Evolutionary conservation across 805 yeast species (phyloP).

Genomic region (Ogataea zsoltii): DNA sequence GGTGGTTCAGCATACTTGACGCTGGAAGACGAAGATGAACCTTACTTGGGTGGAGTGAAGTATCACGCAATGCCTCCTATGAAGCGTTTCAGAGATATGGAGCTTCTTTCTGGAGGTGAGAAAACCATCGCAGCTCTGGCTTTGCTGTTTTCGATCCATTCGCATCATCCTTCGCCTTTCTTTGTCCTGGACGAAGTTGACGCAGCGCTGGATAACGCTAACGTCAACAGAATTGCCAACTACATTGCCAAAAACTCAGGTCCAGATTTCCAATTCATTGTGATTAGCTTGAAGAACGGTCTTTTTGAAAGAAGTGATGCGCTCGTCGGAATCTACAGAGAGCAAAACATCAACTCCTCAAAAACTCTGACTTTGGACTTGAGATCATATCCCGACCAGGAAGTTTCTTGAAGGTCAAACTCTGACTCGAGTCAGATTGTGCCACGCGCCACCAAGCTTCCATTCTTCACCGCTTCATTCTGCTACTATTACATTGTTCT

Average conservation of each 20-base stretch:
- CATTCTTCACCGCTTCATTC: not conserved
- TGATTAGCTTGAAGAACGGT: conserved; percentile 84
- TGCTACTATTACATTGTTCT: not conserved
- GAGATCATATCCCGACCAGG: conserved; percentile 52
- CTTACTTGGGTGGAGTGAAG: conserved; percentile 77
- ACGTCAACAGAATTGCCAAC: conserved; percentile 83
- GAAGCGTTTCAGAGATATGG: conserved; percentile 92
- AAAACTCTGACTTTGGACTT: conserved; percentile 73
- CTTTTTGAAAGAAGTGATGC: conserved; percentile 88
- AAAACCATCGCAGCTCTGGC: conserved; percentile 96
- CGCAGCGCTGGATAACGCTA: conserved; percentile 91
- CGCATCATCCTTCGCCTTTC: conserved; percentile 91
- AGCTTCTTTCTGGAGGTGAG: conserved; percentile 92
- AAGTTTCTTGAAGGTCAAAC: conserved; percentile 15
- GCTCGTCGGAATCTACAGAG: conserved; percentile 89
- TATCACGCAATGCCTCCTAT: conserved; percentile 96
- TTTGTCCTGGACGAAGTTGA: conserved; percentile 97
- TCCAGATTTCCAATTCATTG: conserved; percentile 84
- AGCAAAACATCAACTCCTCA: conserved; percentile 71
- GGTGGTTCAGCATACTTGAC: conserved; percentile 95
- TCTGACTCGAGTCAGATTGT: not conserved
- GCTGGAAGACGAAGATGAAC: conserved; percentile 86
- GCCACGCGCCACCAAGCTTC: not conserved
- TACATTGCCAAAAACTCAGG: conserved; percentile 77
- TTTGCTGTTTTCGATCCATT: conserved; percentile 84